Percentiles rank a stretch among this genome's conserved stretches.
Conservation (phyloP, 2,329 filamentous ascomycete species). For the Penicillium sp. region DNA sequence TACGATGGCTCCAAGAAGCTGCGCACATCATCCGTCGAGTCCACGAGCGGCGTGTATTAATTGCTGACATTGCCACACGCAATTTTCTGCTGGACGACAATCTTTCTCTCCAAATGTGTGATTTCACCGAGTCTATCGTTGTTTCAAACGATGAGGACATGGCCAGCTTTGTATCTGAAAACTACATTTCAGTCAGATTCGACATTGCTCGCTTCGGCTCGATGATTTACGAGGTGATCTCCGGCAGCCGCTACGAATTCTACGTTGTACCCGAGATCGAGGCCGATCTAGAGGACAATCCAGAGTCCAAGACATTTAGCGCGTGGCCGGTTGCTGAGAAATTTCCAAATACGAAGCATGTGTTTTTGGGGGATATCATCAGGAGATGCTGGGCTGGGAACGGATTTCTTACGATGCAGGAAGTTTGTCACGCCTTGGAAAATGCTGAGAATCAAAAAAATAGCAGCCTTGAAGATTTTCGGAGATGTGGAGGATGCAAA, state of each 20-base stretch:
- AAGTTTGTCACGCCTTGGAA: too few species aligned
- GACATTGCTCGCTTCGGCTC: slow-evolving; percentile 28
- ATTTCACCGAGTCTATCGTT: slow-evolving; percentile 24
- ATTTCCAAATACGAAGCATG: too few species aligned
- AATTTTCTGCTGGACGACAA: slow-evolving; percentile 26
- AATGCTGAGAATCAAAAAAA: too few species aligned
- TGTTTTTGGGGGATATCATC: too few species aligned
- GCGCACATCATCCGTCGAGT: slow-evolving; percentile 20
- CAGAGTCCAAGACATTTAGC: too few species aligned
- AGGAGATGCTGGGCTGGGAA: too few species aligned
- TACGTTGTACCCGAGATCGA: too few species aligned
- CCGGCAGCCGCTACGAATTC: slow-evolving; percentile 2
- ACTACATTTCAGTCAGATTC: slow-evolving; percentile 22
- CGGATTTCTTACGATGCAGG: too few species aligned
- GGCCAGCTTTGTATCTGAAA: slow-evolving; percentile 19
- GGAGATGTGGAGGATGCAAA: too few species aligned
- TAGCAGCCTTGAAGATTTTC: too few species aligned
- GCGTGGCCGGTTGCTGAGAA: too few species aligned
- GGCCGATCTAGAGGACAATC: too few species aligned
- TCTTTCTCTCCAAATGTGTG: slow-evolving; percentile 24
- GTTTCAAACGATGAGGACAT: slow-evolving; percentile 22
- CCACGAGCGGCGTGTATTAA: slow-evolving; percentile 22
- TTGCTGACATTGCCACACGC: slow-evolving; percentile 24
- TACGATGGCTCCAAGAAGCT: slow-evolving; percentile 15
- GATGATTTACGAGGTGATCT: slow-evolving; percentile 25